Base-by-base conservation (phyloP, 192 early-diverging fungal species). In the Linnemannia exigua region DNA sequence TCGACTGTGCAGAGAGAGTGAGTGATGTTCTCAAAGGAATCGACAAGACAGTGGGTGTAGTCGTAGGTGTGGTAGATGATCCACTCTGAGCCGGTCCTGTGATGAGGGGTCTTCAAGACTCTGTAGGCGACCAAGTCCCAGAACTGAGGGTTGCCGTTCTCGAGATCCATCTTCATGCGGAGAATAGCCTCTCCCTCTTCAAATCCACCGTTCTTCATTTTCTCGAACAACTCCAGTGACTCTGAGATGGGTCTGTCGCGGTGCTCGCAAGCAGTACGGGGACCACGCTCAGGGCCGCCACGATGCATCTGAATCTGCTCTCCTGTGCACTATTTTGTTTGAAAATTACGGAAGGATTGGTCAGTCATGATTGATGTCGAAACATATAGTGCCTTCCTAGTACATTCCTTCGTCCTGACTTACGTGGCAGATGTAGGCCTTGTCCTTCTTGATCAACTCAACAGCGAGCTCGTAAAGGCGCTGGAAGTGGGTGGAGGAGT, bases 11-110 rank as follows among this genome's bases (percentile, higher is more conserved):
- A 99, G 72, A 99, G 92, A 38, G 98, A 99, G 88, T 99, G 99
- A 12, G 98, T 98, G 74, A 99, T 99, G 92, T 99, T 98, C 87
- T 99, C 99, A 80, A 99, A 95, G 22, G 99, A 99, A 89, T 99
- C 99, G 76, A 95, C 96, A 25, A 99, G 91, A 80, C 99, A 99
- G 88, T 99, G 99, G 5, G 98, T 98, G 87, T 95, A 99, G 88
- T 99, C 99, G 84, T 99, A 99, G 15, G 98, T 99, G 67, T 98
- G 99, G 87, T 99, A 99, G 87, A 99, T 96, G 82, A 98, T 96
- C 99, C 99, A 99, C 67, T 95, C 88, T 58, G 93, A 89, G 50
- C 95, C 97, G 37, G 99, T 99, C 52, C 99, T 94, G 88, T 95
- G 94, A 88, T 99, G 99, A 54, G 93, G 94, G 16, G 97, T 92